These are phyloP conservation scores for Apostasia ramifera DNA, from an alignment of 106 monocot genomes.

Conservation along the genomic window DNA sequence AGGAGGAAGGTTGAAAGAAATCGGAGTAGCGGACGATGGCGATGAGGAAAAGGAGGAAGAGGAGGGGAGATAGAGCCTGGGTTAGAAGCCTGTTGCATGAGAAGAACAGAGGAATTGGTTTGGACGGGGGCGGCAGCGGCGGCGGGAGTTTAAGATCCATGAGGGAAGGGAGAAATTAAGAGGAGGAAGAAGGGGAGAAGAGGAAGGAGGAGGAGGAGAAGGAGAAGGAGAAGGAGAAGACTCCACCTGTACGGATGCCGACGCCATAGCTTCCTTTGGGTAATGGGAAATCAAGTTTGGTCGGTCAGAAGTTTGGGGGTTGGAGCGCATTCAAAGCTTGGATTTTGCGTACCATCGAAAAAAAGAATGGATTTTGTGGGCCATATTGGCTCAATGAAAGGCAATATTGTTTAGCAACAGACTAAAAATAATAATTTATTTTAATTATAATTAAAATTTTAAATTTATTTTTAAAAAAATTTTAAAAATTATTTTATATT, in stretches of 20 bases:
- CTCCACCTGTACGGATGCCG: not conserved
- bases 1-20: not conserved
- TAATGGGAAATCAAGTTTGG: not conserved
- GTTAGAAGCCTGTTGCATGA: not conserved
- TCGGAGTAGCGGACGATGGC: not conserved
- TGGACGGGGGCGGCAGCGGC: not conserved
- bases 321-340: too few species aligned
- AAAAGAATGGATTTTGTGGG: too few species aligned
- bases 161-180: not conserved
- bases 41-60: not conserved
- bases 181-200: not conserved
- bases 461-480: too few species aligned
- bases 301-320: too few species aligned
- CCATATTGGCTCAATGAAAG: too few species aligned
- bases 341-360: too few species aligned
- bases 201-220: not conserved
- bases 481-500: too few species aligned
- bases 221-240: constrained; percentile 2
- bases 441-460: too few species aligned
- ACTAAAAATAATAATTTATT: too few species aligned
- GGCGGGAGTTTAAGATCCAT: not conserved
- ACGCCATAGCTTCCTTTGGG: not conserved
- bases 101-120: too few species aligned
- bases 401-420: too few species aligned
- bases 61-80: not conserved